These are phyloP conservation scores for Aspergillus spinulosporus DNA, from an alignment of 2,329 filamentous ascomycete species.

Conservation along the genomic window DNA sequence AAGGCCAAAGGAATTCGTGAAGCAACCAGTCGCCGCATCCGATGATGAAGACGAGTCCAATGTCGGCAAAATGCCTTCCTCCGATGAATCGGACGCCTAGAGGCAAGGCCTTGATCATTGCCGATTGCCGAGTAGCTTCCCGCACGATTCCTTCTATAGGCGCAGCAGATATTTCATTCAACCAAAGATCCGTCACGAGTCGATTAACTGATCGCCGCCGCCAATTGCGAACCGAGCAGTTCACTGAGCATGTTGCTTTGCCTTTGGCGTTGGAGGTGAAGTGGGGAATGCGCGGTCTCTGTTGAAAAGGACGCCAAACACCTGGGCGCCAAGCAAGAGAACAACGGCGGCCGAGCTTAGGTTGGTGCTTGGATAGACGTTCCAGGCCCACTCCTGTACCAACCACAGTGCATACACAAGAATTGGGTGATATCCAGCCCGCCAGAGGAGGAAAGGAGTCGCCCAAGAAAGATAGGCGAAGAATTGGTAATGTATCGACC, in stretches of 20 bases:
- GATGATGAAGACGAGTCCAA: constrained; percentile 77
- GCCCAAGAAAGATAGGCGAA: constrained; percentile 90
- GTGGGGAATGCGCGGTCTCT: constrained; percentile 28
- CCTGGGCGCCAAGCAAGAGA: constrained; percentile 65
- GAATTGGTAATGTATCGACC: constrained; percentile 93
- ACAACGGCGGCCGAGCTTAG: constrained; percentile 69
- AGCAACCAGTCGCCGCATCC: constrained; percentile 60
- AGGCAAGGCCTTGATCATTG: constrained; percentile 12
- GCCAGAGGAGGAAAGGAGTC: constrained; percentile 84
- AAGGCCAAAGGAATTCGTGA: constrained; percentile 79
- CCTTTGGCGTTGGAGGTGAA: constrained; percentile 20
- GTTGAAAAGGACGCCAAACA: constrained; percentile 60
- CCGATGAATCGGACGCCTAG: constrained; percentile 72
- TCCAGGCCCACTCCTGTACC: constrained; percentile 90
- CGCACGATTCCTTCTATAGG: not conserved
- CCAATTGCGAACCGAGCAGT: not conserved
- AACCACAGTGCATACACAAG: constrained; percentile 70
- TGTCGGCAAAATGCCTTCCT: constrained; percentile 81
- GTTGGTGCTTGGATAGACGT: constrained; percentile 80
- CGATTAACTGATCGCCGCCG: not conserved
- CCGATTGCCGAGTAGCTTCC: not conserved
- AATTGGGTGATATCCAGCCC: constrained; percentile 66
- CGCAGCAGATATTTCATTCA: not conserved
- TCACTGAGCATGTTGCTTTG: constrained; percentile 29
- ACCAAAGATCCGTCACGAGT: not conserved